phyloP scores from a whole-genome alignment of 2,329 filamentous ascomycete species.

The Pseudocercospora eumusae region DNA sequence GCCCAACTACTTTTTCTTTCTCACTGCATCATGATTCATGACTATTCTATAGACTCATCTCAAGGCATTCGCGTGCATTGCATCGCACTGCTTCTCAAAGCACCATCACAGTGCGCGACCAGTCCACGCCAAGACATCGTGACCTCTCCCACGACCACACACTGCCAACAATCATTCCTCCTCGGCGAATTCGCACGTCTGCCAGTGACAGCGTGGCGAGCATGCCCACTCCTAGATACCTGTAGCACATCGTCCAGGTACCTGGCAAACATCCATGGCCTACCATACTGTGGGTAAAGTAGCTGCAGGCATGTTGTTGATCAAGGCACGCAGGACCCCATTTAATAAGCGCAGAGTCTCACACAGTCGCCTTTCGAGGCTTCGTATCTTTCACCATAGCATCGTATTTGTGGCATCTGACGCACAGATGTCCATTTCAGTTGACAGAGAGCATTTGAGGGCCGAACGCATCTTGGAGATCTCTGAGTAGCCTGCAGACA shows the following conservation, averaged over 20 bases:
- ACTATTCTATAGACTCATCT: neutral
- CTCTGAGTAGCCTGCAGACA: slow-evolving; percentile 19
- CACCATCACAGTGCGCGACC: neutral
- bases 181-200: neutral
- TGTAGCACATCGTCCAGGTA: neutral
- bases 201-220: neutral
- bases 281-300: neutral
- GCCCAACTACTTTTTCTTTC: neutral
- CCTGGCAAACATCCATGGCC: neutral
- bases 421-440: neutral
- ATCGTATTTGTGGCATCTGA: neutral
- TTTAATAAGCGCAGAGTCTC: too few species aligned
- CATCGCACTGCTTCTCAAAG: neutral
- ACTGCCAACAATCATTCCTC: neutral
- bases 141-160: neutral
- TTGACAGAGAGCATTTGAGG: slow-evolving; percentile 1
- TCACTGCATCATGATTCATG: neutral
- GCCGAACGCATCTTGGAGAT: slow-evolving; percentile 16
- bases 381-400: neutral
- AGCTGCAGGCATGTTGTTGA: neutral
- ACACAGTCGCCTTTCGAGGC: neutral
- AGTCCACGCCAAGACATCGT: neutral
- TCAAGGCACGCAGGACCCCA: neutral
- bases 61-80: neutral
- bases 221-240: neutral